Percentiles rank a stretch among this genome's conserved stretches.
Conservation (phyloP, 768 basidiomycete genomes). For the Tricholoma furcatifolium region DNA sequence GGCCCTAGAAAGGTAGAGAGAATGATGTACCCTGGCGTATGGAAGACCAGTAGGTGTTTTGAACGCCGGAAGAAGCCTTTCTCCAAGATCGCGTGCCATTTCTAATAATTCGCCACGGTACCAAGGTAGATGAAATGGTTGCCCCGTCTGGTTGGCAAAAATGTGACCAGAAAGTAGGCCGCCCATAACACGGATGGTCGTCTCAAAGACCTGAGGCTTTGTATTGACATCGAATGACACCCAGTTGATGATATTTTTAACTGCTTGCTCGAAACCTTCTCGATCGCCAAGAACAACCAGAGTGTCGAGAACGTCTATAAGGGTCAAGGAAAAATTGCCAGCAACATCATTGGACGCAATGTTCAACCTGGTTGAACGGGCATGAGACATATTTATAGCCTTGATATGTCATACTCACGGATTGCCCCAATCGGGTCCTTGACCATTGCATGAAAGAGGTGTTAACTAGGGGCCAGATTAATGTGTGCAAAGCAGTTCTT, state of each 20-base stretch:
- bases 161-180: conserved; percentile 86
- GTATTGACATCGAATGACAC: conserved; percentile 93
- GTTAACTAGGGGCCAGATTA: conserved; percentile 54
- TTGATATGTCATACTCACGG: conserved; percentile 51
- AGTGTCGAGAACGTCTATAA: conserved; percentile 83
- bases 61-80: conserved; percentile 88
- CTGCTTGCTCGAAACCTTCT: conserved; percentile 78
- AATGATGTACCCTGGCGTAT: conserved; percentile 70
- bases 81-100: conserved; percentile 85
- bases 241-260: conserved; percentile 76
- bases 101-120: conserved; percentile 78
- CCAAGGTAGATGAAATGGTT: conserved; percentile 79
- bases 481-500: neutral
- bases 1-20: conserved; percentile 1
- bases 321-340: conserved; percentile 87
- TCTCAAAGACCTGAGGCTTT: conserved; percentile 98
- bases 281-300: conserved; percentile 85
- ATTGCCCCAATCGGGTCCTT: conserved; percentile 84
- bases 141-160: conserved; percentile 64
- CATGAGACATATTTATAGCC: neutral
- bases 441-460: conserved; percentile 82
- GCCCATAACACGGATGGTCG: conserved; percentile 91
- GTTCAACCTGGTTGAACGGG: conserved; percentile 37
- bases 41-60: conserved; percentile 89
- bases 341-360: conserved; percentile 88